Percentiles rank a stretch among this genome's conserved stretches.
phyloP scores from a whole-genome alignment of 108 stramenopile genomes.

The Conticribra guillardii region DNA sequence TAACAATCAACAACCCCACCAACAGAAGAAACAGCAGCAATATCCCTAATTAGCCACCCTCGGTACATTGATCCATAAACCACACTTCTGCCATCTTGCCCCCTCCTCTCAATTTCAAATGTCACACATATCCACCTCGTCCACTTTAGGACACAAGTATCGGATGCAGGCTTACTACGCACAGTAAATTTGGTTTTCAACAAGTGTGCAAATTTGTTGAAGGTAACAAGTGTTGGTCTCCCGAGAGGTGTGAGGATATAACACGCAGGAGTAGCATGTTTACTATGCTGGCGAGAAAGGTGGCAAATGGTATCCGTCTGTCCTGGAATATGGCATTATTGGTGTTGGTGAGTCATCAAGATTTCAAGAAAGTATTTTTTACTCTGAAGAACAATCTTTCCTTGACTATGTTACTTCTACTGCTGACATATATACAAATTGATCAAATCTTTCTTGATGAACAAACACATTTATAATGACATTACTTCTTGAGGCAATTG shows the following conservation, averaged over 20 bases:
- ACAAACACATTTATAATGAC: background rate
- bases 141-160: slow-evolving; percentile 54
- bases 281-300: slow-evolving; percentile 66
- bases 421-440: background rate
- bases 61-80: slow-evolving; percentile 27
- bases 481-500: slow-evolving; percentile 96
- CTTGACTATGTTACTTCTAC: too few species aligned
- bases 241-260: slow-evolving; percentile 68
- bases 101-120: slow-evolving; percentile 33
- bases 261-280: slow-evolving; percentile 71
- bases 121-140: slow-evolving; percentile 42
- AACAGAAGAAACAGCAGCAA: too few species aligned
- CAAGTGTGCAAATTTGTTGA: slow-evolving; percentile 65
- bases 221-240: slow-evolving; percentile 74
- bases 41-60: too few species aligned
- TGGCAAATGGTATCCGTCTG: slow-evolving; percentile 88
- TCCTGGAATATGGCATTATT: slow-evolving; percentile 92
- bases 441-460: background rate
- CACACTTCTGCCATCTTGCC: slow-evolving; percentile 43
- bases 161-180: slow-evolving; percentile 87
- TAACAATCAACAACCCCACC: slow-evolving; percentile 18
- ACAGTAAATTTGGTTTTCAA: slow-evolving; percentile 77
- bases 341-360: slow-evolving; percentile 93
- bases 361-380: slow-evolving; percentile 48
- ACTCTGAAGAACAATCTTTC: too few species aligned